Percentiles rank a stretch among this genome's conserved stretches.
phyloP scores from a whole-genome alignment of 1,284 basidiomycete species.

The Papiliotrema flavescens region DNA sequence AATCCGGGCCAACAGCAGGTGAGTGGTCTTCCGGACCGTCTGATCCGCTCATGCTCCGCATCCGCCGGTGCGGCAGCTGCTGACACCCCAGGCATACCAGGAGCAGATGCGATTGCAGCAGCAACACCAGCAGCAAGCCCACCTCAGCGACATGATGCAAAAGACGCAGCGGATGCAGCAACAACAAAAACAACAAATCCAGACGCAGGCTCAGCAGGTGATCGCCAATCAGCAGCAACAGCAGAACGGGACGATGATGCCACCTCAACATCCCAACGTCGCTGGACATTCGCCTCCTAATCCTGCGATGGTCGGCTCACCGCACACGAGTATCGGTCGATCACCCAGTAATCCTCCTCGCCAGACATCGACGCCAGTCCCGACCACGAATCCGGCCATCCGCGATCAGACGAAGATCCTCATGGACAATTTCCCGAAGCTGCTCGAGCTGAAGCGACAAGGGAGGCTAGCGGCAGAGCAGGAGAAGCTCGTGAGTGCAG shows the following conservation, averaged over 20 bases:
- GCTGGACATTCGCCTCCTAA: background rate
- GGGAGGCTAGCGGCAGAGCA: constrained; percentile 29
- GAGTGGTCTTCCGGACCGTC: background rate
- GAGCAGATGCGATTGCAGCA: constrained; percentile 21
- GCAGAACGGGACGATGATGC: constrained; percentile 1
- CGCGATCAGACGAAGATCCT: constrained; percentile 14
- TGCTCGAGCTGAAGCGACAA: constrained; percentile 29
- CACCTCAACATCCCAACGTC: background rate
- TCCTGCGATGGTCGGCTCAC: constrained; percentile 2
- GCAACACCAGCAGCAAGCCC: constrained; percentile 11
- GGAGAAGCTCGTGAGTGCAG: constrained; percentile 30
- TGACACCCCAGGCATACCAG: constrained; percentile 15
- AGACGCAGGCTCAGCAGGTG: background rate
- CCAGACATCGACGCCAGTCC: constrained; percentile 1
- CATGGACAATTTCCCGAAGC: constrained; percentile 33
- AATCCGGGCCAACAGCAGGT: constrained; percentile 15
- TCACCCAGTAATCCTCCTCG: constrained; percentile 13
- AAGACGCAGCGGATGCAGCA: constrained; percentile 10
- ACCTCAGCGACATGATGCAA: constrained; percentile 14
- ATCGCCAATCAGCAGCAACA: constrained; percentile 2
- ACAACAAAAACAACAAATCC: constrained; percentile 2
- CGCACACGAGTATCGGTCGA: constrained; percentile 9
- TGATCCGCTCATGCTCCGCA: background rate
- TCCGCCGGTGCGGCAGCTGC: background rate
- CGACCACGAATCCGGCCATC: background rate